phyloP scores from a whole-genome alignment of 371 early-diverging fungal genomes.

The Syncephalastrum sp. region DNA sequence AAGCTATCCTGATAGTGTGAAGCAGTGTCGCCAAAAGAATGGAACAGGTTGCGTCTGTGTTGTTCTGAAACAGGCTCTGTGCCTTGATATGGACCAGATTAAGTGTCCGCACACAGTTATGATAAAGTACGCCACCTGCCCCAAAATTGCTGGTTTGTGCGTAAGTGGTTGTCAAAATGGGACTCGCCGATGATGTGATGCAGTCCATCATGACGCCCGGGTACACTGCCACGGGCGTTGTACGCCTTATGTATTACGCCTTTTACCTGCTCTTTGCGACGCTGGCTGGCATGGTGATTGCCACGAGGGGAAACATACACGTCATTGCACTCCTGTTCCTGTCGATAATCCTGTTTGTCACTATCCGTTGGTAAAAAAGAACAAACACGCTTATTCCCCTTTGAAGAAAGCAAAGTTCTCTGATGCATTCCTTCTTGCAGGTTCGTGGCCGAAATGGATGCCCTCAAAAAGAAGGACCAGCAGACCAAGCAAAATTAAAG shows the following conservation, averaged over 20 bases:
- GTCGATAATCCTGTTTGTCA: conserved; percentile 50
- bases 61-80: too few relatives aligned
- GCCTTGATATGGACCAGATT: too few relatives aligned
- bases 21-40: too few relatives aligned
- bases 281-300: conserved; percentile 35
- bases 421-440: conserved; percentile 9
- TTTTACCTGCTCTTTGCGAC: conserved; percentile 59
- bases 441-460: conserved; percentile 26
- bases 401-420: neutral
- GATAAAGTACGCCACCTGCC: too few relatives aligned
- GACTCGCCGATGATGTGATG: conserved; percentile 34
- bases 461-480: conserved; percentile 7
- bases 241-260: conserved; percentile 53
- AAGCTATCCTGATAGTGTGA: too few relatives aligned
- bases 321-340: conserved; percentile 52
- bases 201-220: conserved; percentile 63
- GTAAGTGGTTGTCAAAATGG: conserved; percentile 8
- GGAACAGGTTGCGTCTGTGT: too few relatives aligned
- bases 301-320: conserved; percentile 53
- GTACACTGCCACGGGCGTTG: conserved; percentile 52
- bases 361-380: conserved; percentile 52
- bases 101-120: too few relatives aligned
- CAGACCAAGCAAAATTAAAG: too few relatives aligned
- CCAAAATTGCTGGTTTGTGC: too few relatives aligned
- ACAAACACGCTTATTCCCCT: neutral